Evolutionary conservation across 495 filamentous ascomycete genomes (phyloP).

Genomic region (Hypoxylon crocopeplum): DNA sequence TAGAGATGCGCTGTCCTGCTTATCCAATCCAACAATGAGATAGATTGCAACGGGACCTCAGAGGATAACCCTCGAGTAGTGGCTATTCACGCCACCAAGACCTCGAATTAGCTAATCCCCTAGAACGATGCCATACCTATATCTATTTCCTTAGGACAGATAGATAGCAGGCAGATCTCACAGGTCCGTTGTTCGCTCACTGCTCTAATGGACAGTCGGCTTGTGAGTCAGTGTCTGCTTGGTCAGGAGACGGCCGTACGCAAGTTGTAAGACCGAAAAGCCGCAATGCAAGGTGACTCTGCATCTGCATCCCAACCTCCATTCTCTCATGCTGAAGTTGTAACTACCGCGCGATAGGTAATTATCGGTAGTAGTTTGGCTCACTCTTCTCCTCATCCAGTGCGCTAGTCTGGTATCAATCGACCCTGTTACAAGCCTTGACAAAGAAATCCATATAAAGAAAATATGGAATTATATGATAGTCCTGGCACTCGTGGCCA

Average conservation of each 20-base stretch:
- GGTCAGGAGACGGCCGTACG: not conserved
- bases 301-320: not conserved
- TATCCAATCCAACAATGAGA: not conserved
- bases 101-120: conserved; percentile 1
- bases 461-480: conserved; percentile 28
- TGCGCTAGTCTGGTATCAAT: not conserved
- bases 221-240: not conserved
- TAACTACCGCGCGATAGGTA: conserved; percentile 7
- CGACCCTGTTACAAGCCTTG: conserved; percentile 6
- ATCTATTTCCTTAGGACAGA: not conserved
- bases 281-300: not conserved
- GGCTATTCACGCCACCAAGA: not conserved
- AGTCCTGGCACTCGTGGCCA: conserved; percentile 18
- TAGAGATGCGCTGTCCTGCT: not conserved
- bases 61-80: not conserved
- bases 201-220: not conserved
- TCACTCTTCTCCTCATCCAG: conserved; percentile 8
- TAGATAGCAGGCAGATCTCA: not conserved
- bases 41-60: not conserved
- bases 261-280: not conserved
- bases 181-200: not conserved
- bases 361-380: conserved; percentile 1
- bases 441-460: conserved; percentile 10
- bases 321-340: not conserved
- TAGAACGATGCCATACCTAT: not conserved